Base-by-base conservation (phyloP, 495 filamentous ascomycete genomes). In the Penicillium waksmanii region DNA sequence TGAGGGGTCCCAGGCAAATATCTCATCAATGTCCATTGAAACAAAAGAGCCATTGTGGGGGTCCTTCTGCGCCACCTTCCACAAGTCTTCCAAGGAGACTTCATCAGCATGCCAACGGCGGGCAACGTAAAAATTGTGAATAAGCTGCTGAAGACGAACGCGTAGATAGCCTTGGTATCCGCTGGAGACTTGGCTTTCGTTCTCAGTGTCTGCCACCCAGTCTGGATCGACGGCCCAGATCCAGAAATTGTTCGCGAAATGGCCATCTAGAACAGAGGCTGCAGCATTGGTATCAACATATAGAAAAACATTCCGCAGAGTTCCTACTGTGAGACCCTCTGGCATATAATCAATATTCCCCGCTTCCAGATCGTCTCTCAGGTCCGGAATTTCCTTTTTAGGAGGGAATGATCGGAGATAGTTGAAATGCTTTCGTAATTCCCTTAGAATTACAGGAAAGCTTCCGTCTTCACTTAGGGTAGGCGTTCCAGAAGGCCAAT, bases 121-220 rank as follows among this genome's bases (percentile, higher is more conserved):
- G 8, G 53, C 53, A 15, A 56, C 27, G 27, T 56, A 48, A 15
- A 56, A 56, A 19, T 56, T 19, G 43, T 56, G 15, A 23, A 56
- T 31, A 56, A 56, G 27, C 31, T 48, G 53, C 43, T 56, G 53
- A 7, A 56, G 53, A 35, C 53, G 53, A 48, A 56, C 43, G 27
- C 43, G 27, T 15, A 56, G 25, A 21, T 25, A 56, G 17, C 53
- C 53, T 56, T 49, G 23, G 18, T 56, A 56, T 19, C 53, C 43
- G 19, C 43, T 56, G 25, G 25, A 25, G n/a, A n/a, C n/a, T n/a
- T n/a, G n/a, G 5, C 25, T 25, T 33, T 43, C 25, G 42, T 36
- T 19, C 17, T n/a, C n/a, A 18, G 21, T 48, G 17, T 56, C 10
- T 36, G 3, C 25, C 9, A 33, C 53, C 10, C 34, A 56, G 40